Conservation (phyloP, 495 filamentous ascomycete genomes). For the Penicillium psychrofluorescens region DNA sequence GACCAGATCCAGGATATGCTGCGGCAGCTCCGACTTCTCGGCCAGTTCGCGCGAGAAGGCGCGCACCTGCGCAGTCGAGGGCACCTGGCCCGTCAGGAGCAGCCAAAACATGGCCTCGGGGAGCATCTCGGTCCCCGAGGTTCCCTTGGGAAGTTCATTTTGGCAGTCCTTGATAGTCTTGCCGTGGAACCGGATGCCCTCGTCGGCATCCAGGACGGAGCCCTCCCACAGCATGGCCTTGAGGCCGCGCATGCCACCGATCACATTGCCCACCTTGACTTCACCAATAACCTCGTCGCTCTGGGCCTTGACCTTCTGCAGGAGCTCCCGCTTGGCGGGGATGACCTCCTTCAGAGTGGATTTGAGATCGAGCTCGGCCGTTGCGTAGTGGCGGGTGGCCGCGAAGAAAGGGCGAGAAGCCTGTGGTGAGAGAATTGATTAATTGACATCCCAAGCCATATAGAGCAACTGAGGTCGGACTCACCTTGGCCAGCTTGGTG, state of each 20-base stretch:
- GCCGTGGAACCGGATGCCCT: slow-evolving; percentile 97
- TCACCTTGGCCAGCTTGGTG: slow-evolving; percentile 30
- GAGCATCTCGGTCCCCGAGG: slow-evolving; percentile 94
- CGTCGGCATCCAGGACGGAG: slow-evolving; percentile 90
- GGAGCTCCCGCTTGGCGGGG: slow-evolving; percentile 83
- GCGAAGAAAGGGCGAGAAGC: slow-evolving; percentile 18
- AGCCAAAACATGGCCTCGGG: slow-evolving; percentile 99
- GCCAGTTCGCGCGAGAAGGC: slow-evolving; percentile 78
- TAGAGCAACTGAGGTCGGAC: background rate
- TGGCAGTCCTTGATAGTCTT: slow-evolving; percentile 98
- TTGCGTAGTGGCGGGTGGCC: slow-evolving; percentile 36
- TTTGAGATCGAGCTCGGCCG: slow-evolving; percentile 82
- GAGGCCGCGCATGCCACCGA: slow-evolving; percentile 95
- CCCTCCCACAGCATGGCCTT: slow-evolving; percentile 99
- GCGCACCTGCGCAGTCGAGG: slow-evolving; percentile 72
- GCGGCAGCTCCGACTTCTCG: slow-evolving; percentile 76
- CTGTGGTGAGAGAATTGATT: slow-evolving; percentile 3
- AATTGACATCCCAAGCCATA: background rate
- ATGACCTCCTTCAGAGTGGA: slow-evolving; percentile 72
- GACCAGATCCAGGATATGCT: slow-evolving; percentile 79
- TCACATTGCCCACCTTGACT: slow-evolving; percentile 85
- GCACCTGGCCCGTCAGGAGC: slow-evolving; percentile 86
- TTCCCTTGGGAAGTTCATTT: slow-evolving; percentile 85
- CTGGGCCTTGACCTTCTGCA: slow-evolving; percentile 85
- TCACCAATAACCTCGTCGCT: slow-evolving; percentile 80